Base-by-base conservation (phyloP, 1,284 basidiomycete species). In the Waitea zeae region DNA sequence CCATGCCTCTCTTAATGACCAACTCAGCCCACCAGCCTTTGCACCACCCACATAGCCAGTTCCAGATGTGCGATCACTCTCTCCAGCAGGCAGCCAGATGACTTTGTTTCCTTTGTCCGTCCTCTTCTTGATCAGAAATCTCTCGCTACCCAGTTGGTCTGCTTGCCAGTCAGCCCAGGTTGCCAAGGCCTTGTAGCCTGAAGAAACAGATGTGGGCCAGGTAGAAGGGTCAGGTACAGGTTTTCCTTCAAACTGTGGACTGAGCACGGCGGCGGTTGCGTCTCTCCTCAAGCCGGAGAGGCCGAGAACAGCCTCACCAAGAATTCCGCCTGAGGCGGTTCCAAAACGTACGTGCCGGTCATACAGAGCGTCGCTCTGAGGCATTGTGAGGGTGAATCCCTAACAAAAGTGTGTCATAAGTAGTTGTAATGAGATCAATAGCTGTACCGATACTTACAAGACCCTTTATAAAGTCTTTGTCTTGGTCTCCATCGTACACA, bases 11-110 rank as follows among this genome's bases (percentile, higher is more conserved):
- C 48, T 50, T 34, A 60, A 33, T 3, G 47, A 54, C 37, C 59
- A 61, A 5, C 53, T 48, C 12, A 59, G 50, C 2, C 59, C 58
- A 18, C 59, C 59, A 17, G 43, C 49, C 14, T 26, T 51, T 4
- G 59, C 59, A 34, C 59, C 59, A 13, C 59, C 59, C 12, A 62
- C 41, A 37, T 54, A 62, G 13, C 58, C 59, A 12, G 56, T 39
- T 6, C 59, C 59, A 26, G 53, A 40, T 3, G 58, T 56, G 18
- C 52, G 46, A 6, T 44, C 47, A n/a, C n/a, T n/a, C n/a, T n/a
- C n/a, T n/a, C n/a, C n/a, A n/a, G n/a, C n/a, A n/a, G n/a, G n/a
- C n/a, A n/a, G n/a, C n/a, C n/a, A n/a, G n/a, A n/a, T n/a, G n/a
- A n/a, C n/a, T n/a, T n/a, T n/a, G n/a, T n/a, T n/a, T n/a, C n/a